Conservation (phyloP, 345 rosid species). For the Gynandropsis gynandra region DNA sequence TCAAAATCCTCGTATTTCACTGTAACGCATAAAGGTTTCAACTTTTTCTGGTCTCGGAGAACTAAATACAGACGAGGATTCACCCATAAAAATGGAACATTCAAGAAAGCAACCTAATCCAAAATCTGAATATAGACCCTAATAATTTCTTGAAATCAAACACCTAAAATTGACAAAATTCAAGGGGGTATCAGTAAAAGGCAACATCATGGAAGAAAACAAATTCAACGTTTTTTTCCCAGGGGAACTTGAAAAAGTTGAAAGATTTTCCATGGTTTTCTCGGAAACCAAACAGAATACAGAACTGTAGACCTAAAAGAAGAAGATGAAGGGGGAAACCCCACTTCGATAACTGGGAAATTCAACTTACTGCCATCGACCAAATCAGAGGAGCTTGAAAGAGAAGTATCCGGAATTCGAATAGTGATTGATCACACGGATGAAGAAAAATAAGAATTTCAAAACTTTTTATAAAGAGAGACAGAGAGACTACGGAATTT, state of each 20-base stretch:
- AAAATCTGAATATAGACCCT: background rate
- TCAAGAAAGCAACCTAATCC: background rate
- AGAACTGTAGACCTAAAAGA: slow-evolving; percentile 3
- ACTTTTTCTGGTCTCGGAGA: no score
- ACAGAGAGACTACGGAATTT: background rate
- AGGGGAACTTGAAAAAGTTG: background rate
- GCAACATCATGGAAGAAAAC: slow-evolving; percentile 7
- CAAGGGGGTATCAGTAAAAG: background rate
- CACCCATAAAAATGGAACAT: background rate
- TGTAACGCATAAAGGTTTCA: no score
- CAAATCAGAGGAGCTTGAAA: slow-evolving; percentile 12
- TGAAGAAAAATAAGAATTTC: slow-evolving; percentile 6
- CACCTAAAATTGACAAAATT: background rate
- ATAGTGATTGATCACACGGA: no score
- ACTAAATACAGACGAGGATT: background rate
- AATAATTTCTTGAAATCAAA: slow-evolving; percentile 12
- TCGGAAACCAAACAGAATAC: slow-evolving; percentile 3
- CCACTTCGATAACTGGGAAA: background rate
- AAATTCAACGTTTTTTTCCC: background rate
- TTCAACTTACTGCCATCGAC: slow-evolving; percentile 57
- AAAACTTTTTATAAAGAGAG: slow-evolving; percentile 8
- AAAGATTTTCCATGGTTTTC: slow-evolving; percentile 3
- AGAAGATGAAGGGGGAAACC: background rate
- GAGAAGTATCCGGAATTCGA: background rate
- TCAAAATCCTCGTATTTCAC: no score